Evolutionary conservation across 78 protist genomes (phyloP).

Genomic region (Monosiga brevicollis): DNA sequence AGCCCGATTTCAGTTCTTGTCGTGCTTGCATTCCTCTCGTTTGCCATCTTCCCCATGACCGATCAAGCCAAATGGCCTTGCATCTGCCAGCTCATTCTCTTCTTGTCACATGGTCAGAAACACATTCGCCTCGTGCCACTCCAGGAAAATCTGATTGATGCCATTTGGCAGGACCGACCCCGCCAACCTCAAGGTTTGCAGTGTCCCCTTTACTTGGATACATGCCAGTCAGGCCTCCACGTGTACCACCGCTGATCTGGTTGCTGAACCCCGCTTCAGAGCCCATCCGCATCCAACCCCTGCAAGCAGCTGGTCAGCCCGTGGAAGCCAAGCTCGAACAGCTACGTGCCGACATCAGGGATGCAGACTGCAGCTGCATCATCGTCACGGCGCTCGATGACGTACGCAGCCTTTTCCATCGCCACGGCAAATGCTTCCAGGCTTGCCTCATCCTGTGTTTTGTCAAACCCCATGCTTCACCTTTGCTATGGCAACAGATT

Average conservation of each 20-base stretch:
- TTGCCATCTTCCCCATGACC: neutral
- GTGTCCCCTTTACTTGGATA: neutral
- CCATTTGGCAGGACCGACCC: slow-evolving; percentile 61
- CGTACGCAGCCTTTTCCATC: slow-evolving; percentile 41
- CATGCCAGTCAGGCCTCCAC: no score
- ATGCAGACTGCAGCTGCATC: neutral
- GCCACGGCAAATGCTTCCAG: slow-evolving; percentile 29
- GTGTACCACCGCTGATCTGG: no score
- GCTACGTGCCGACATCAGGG: no score
- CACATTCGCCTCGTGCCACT: slow-evolving; percentile 81
- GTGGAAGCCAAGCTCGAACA: no score
- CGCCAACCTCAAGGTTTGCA: neutral
- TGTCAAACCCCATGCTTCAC: slow-evolving; percentile 61
- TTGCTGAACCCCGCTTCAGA: no score
- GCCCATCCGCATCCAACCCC: no score
- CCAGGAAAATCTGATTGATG: slow-evolving; percentile 70
- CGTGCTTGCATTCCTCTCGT: neutral
- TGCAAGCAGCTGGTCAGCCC: no score
- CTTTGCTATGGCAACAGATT: no score
- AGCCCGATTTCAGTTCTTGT: no score
- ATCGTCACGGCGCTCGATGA: slow-evolving; percentile 51
- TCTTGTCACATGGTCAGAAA: neutral
- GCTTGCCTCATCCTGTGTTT: slow-evolving; percentile 3
- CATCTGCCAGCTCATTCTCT: no score
- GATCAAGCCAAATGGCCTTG: neutral